phyloP scores from a whole-genome alignment of 495 filamentous ascomycete species.

The Hypoxylon cercidicola region DNA sequence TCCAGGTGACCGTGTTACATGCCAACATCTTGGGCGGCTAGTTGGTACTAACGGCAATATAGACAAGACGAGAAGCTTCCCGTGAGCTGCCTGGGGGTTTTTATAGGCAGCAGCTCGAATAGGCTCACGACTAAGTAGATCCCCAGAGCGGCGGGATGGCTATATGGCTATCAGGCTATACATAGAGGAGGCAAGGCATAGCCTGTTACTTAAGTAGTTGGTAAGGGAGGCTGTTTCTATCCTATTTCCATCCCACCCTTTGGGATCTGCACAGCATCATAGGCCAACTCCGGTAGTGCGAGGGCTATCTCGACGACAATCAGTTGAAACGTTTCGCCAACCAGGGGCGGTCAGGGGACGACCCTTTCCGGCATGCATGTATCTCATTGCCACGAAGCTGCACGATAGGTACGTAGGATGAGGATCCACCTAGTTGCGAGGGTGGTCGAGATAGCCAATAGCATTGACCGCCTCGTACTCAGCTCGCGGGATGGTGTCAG shows the following conservation, averaged over 20 bases:
- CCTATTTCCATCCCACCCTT: constrained; percentile 9
- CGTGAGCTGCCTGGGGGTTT: constrained; percentile 5
- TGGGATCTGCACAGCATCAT: constrained; percentile 21
- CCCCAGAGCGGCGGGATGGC: constrained; percentile 5
- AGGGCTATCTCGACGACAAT: constrained; percentile 18
- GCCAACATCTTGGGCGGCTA: constrained; percentile 26
- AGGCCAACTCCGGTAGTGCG: constrained; percentile 10
- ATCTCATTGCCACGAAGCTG: constrained; percentile 7
- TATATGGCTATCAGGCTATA: constrained; percentile 22
- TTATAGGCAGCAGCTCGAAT: background rate
- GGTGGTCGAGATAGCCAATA: constrained; percentile 17
- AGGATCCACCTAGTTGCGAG: constrained; percentile 17
- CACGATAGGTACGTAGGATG: constrained; percentile 2
- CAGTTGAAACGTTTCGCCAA: constrained; percentile 36
- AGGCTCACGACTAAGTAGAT: constrained; percentile 14
- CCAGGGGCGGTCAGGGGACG: constrained; percentile 7
- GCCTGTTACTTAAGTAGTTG: constrained; percentile 14
- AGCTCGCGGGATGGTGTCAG: constrained; percentile 23
- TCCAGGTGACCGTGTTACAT: constrained; percentile 22
- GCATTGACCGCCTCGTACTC: constrained; percentile 18
- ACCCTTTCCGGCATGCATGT: constrained; percentile 8
- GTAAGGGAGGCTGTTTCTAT: constrained; percentile 3
- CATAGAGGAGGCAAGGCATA: constrained; percentile 15
- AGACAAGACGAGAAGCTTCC: background rate
- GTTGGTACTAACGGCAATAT: background rate